Evolutionary conservation across 2,329 filamentous ascomycete genomes (phyloP), one percentile per base, ranked within the genome.

Genomic region (Trichoderma polysporum): DNA sequence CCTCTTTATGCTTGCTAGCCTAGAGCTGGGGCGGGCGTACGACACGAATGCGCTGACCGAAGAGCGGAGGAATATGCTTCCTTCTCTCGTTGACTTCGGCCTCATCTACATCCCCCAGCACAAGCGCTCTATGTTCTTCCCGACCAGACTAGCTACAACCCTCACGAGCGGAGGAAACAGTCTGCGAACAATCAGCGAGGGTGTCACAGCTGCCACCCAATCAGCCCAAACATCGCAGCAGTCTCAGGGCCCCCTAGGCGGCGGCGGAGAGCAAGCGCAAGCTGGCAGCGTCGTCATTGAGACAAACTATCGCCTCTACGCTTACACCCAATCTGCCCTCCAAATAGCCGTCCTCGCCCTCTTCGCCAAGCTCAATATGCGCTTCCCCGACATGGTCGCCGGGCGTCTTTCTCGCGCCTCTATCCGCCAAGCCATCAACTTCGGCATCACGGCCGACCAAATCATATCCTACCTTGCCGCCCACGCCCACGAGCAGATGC

Each of bases 261-360:
- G 74, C 19, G 73, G 78, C 27, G 74, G 66, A 31, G 74, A 78
- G 61, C 79, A 83, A n/a, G n/a, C n/a, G 41, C 41, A 45, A 69
- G 89, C 89, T 73, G 94, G 94, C 69, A 95, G 93, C 81, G 93
- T 99, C 75, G 94, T 99, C 74, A 88, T 99, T 71, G 95, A 99
- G 82, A 99, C 95, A 9, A 99, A 99, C 80, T 98, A 97, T 81
- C 91, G 95, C 29, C 82, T 99, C 72, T 99, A 99, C 81, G 95
- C 95, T 35, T 99, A 99, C 81, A 98, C 96, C 7, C 90, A 91
- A 37, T 97, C 93, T 0, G 92, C 94, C 0, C 87, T 99, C 0
- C 94, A 97, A 78, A 99, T 98, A 70, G 93, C 93, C 63, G 93
- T 99, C 68, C 89, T 99, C 53, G 90, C 90, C 45, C 90, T 99